phyloP scores from a whole-genome alignment of 148 eudicot species.

The Bassia scoparia region DNA sequence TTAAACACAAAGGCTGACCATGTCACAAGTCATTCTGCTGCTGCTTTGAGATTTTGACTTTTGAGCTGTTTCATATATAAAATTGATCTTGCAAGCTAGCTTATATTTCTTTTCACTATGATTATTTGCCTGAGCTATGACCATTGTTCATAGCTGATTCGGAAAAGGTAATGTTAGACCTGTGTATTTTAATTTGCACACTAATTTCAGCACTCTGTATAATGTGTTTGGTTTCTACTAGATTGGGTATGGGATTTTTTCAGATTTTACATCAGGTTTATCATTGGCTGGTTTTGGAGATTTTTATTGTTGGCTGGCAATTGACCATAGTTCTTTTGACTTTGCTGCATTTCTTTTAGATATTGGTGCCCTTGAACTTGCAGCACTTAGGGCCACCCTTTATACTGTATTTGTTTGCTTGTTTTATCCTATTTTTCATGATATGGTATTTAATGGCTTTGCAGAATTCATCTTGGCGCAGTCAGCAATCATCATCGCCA shows the following conservation, averaged over 20 bases:
- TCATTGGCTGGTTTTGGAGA: not conserved
- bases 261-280: not conserved
- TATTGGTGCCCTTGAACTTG: not conserved
- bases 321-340: not conserved
- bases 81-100: not conserved
- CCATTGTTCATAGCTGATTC: not conserved
- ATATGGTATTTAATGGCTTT: slow-evolving; percentile 20
- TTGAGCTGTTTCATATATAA: not conserved
- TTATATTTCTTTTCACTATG: not conserved
- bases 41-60: too few relatives aligned
- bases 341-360: not conserved
- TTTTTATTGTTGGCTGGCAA: not conserved
- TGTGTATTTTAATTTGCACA: not conserved
- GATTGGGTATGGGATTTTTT: not conserved
- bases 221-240: not conserved
- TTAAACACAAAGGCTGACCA: too few relatives aligned
- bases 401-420: not conserved
- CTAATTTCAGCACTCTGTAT: not conserved
- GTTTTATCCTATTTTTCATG: not conserved
- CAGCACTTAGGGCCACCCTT: too few relatives aligned
- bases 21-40: not conserved
- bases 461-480: slow-evolving; percentile 79
- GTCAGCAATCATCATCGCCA: slow-evolving; percentile 49
- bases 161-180: not conserved
- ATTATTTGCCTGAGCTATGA: not conserved